These are phyloP conservation scores for Liquidambar formosana DNA, from an alignment of 164 flowering plant species.

Conservation along the genomic window DNA sequence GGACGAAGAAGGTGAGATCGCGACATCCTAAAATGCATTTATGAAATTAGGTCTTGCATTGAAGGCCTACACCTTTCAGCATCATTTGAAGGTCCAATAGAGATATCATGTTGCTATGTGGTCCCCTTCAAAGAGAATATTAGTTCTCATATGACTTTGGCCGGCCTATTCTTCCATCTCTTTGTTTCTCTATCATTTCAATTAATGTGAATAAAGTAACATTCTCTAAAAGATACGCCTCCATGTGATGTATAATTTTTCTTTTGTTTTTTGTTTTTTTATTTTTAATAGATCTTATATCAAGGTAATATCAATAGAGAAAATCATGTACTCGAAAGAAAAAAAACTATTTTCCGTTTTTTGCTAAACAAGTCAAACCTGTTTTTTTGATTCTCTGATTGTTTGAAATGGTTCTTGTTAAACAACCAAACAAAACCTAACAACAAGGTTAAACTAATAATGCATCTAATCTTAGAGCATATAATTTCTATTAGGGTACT, in stretches of 20 bases:
- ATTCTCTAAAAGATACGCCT: not conserved
- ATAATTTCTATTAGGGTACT: not conserved
- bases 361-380: not conserved
- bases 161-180: not conserved
- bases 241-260: too few relatives aligned
- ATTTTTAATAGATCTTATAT: too few relatives aligned
- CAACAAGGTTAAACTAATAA: not conserved
- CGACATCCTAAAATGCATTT: not conserved
- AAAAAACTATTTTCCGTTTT: conserved; percentile 9
- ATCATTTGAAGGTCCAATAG: conserved; percentile 4
- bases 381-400: not conserved
- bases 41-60: conserved; percentile 13
- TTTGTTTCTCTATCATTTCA: not conserved
- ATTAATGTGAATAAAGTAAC: conserved; percentile 1
- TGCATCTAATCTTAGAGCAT: not conserved
- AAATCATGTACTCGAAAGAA: not conserved
- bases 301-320: too few relatives aligned
- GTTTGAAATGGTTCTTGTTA: conserved; percentile 4
- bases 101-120: conserved; percentile 9
- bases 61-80: not conserved
- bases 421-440: not conserved
- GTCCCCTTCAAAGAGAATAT: not conserved
- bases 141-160: not conserved
- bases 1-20: not conserved
- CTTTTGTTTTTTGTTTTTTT: not conserved